A percentile compares a stretch with the other conserved stretches of the same genome.
phyloP scores from a whole-genome alignment of 106 monocot genomes.

The Phalaenopsis aphrodite region DNA sequence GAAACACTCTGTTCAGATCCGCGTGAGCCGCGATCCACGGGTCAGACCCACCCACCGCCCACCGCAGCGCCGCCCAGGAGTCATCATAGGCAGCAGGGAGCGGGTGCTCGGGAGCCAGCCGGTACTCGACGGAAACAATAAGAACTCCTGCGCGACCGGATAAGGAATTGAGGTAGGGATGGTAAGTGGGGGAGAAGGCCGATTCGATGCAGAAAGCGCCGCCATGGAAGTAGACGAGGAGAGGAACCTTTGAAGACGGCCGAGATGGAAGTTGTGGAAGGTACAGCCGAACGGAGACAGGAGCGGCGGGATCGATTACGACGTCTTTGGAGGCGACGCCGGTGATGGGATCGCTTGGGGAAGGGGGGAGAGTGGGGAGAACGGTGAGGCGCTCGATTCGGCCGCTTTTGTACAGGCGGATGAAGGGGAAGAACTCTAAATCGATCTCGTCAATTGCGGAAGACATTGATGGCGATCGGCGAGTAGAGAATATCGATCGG shows the following conservation, averaged over 20 bases:
- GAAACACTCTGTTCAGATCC: slow-evolving; percentile 17
- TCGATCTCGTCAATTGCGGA: slow-evolving; percentile 1
- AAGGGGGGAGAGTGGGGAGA: slow-evolving; percentile 13
- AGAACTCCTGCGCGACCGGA: slow-evolving; percentile 15
- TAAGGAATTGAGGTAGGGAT: slow-evolving; percentile 36
- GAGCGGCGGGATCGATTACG: slow-evolving; percentile 21
- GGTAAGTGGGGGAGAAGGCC: slow-evolving; percentile 24
- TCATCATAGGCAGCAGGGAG: slow-evolving; percentile 60
- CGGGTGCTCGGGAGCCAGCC: slow-evolving; percentile 54
- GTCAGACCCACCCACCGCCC: slow-evolving; percentile 26
- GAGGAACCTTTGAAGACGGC: slow-evolving; percentile 20
- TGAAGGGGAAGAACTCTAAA: slow-evolving; percentile 9
- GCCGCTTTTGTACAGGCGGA: slow-evolving; percentile 34
- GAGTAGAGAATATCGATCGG: not conserved
- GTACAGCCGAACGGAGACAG: slow-evolving; percentile 43
- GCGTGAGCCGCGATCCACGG: slow-evolving; percentile 24
- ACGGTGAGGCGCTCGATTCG: slow-evolving; percentile 18
- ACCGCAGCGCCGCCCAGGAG: slow-evolving; percentile 38
- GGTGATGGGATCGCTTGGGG: slow-evolving; percentile 17
- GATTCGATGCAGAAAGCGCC: slow-evolving; percentile 43
- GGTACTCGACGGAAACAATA: slow-evolving; percentile 54
- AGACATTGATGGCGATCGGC: not conserved
- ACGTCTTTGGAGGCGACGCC: slow-evolving; percentile 43
- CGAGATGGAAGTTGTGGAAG: not conserved
- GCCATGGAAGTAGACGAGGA: slow-evolving; percentile 60